Conservation (phyloP, 768 basidiomycete genomes). For the Hirschioporus abietinus region DNA sequence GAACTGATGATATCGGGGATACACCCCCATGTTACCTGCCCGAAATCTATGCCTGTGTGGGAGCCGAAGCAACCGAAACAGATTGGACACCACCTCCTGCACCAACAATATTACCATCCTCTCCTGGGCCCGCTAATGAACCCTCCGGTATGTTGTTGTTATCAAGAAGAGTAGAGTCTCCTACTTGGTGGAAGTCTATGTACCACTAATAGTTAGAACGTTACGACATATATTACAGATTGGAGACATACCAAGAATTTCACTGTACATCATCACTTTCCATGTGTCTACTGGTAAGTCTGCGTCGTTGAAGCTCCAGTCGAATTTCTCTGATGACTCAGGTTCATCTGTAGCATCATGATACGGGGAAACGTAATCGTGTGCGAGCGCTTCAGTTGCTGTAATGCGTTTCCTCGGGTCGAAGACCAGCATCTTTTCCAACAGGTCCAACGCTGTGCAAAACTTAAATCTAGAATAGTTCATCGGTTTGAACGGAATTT, state of each 20-base stretch:
- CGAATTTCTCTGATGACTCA: slow-evolving; percentile 87
- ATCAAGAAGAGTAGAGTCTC: slow-evolving; percentile 38
- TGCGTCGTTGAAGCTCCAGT: slow-evolving; percentile 99
- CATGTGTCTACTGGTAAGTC: slow-evolving; percentile 98
- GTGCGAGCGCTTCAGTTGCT: slow-evolving; percentile 82
- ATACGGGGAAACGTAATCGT: slow-evolving; percentile 95
- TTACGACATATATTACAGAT: background rate
- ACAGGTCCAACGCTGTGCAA: slow-evolving; percentile 76
- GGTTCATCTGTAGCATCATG: slow-evolving; percentile 99
- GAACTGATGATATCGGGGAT: background rate
- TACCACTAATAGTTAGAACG: background rate
- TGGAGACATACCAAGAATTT: slow-evolving; percentile 75
- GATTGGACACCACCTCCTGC: slow-evolving; percentile 4
- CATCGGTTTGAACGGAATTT: slow-evolving; percentile 2
- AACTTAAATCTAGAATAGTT: background rate
- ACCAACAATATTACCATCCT: slow-evolving; percentile 9
- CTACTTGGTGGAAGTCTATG: slow-evolving; percentile 78
- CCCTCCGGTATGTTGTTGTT: slow-evolving; percentile 45
- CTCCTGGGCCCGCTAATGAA: slow-evolving; percentile 63
- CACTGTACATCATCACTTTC: slow-evolving; percentile 99
- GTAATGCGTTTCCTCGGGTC: slow-evolving; percentile 97
- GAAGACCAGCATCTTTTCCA: slow-evolving; percentile 99
- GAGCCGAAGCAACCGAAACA: background rate
- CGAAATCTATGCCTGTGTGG: background rate
- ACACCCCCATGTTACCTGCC: background rate